These are phyloP conservation scores for Rosa rugosa DNA, from an alignment of 306 rosid species.

Conservation along the genomic window DNA sequence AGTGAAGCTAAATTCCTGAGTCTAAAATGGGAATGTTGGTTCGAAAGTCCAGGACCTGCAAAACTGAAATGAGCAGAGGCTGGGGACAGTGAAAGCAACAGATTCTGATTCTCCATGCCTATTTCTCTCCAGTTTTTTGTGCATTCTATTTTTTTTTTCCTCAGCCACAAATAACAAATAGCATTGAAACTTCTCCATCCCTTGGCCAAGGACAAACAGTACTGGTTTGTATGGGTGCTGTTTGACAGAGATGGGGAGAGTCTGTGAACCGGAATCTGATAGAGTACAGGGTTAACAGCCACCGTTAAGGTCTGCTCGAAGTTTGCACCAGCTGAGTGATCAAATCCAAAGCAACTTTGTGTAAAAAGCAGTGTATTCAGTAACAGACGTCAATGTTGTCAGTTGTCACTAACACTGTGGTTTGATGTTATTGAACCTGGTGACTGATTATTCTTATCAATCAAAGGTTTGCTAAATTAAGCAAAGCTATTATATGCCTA, in stretches of 20 bases:
- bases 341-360: conserved; percentile 2
- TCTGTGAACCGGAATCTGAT: not conserved
- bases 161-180: not conserved
- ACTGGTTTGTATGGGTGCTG: conserved; percentile 6
- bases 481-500: not conserved
- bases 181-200: conserved; percentile 45
- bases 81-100: conserved; percentile 32
- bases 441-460: not conserved
- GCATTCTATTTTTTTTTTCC: conserved; percentile 28
- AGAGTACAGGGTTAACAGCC: not conserved
- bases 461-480: not conserved
- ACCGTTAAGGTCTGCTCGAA: not conserved
- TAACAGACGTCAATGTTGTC: not conserved
- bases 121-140: conserved; percentile 32
- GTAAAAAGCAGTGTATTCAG: not conserved
- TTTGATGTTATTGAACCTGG: not conserved
- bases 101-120: conserved; percentile 42
- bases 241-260: not conserved
- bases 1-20: not conserved
- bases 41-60: conserved; percentile 34
- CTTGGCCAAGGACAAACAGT: conserved; percentile 43
- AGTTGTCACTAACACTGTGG: not conserved
- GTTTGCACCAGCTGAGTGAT: not conserved
- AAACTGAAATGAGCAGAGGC: conserved; percentile 31
- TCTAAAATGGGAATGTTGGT: conserved; percentile 47